Evolutionary conservation across 352 stramenopile species (phyloP).

Genomic region (Lagenidium giganteum): DNA sequence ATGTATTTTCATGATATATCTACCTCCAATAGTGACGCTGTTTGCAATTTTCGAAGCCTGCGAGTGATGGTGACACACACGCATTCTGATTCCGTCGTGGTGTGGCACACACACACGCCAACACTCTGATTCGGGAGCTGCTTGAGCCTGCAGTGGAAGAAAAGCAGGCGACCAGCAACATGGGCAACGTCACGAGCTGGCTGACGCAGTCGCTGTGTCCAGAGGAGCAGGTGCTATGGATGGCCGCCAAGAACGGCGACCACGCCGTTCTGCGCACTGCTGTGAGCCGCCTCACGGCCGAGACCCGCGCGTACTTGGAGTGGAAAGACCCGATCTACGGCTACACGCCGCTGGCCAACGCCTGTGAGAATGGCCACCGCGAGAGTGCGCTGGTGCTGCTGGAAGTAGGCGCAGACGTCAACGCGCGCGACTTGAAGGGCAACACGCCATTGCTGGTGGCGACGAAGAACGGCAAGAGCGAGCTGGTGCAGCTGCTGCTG

Average conservation of each 20-base stretch:
- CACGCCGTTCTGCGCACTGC: conserved; percentile 35
- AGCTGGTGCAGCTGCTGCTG: conserved; percentile 64
- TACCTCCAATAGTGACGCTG: too few relatives aligned
- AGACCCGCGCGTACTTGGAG: conserved; percentile 62
- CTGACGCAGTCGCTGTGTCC: conserved; percentile 64
- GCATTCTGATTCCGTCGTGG: too few relatives aligned
- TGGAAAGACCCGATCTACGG: conserved; percentile 59
- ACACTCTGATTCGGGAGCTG: too few relatives aligned
- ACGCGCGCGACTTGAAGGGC: conserved; percentile 50
- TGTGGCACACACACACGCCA: too few relatives aligned
- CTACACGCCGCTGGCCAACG: conserved; percentile 64
- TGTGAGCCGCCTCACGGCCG: conserved; percentile 42
- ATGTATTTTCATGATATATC: too few relatives aligned
- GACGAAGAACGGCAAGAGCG: conserved; percentile 45
- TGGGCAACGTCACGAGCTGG: conserved; percentile 78
- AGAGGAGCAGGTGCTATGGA: conserved; percentile 70
- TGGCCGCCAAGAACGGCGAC: conserved; percentile 72
- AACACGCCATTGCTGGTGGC: conserved; percentile 69
- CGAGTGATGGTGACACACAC: too few relatives aligned
- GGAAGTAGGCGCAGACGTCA: conserved; percentile 43
- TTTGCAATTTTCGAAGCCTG: too few relatives aligned
- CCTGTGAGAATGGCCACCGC: conserved; percentile 51
- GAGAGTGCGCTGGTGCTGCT: conserved; percentile 59
- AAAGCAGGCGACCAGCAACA: too few relatives aligned
- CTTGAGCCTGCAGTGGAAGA: too few relatives aligned